Base-by-base conservation (phyloP, 345 rosid genomes). In the Geranium brycei region DNA sequence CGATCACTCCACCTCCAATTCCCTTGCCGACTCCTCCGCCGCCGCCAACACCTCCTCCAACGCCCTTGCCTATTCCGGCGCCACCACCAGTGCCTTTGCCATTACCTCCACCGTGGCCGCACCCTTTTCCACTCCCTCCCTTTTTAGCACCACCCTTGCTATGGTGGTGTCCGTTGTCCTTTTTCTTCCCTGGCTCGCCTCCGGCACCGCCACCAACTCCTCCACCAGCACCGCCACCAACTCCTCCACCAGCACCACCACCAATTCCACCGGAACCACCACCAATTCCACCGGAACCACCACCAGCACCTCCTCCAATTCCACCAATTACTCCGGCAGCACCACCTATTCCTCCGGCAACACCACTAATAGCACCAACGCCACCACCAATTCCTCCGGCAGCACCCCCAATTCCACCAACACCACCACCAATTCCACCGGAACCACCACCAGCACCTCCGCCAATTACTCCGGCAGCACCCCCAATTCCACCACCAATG, bases 331-430 rank as follows among this genome's bases (percentile, higher is more conserved):
- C 71, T 3, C 68, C 71, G 0, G 40, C 71, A 0, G 68, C 77
- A 16, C 66, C 66, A 0, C 62, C 62, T 1, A 40, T 59, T 2
- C 65, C 71, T 3, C 28, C 28, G 28, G 60, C 68, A 0, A 67
- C 75, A 0, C 38, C 59, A 0, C 64, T 57, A 0, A 23, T 51
- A 1, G 62, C 66, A 35, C 17, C 57, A 12, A 62, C 77, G 5
- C 55, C 60, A 1, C 78, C 78, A 5, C 57, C 18, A 6, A 61
- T 66, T 14, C 74, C 67, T 0, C 73, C 73, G 30, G 31, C 56
- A 1, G 31, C 68, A 14, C 61, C 71, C 0, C 68, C 74, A 58
- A 32, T 58, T 19, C 62, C 68, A 17, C 64, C 65, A 4, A 57
- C 70, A 4, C 70, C 66, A n/a, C 66, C 69, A 0, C n/a, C 40